Base-by-base conservation (phyloP, 225 moss, liverwort and hornwort species). In the Sphagnum contortum region DNA sequence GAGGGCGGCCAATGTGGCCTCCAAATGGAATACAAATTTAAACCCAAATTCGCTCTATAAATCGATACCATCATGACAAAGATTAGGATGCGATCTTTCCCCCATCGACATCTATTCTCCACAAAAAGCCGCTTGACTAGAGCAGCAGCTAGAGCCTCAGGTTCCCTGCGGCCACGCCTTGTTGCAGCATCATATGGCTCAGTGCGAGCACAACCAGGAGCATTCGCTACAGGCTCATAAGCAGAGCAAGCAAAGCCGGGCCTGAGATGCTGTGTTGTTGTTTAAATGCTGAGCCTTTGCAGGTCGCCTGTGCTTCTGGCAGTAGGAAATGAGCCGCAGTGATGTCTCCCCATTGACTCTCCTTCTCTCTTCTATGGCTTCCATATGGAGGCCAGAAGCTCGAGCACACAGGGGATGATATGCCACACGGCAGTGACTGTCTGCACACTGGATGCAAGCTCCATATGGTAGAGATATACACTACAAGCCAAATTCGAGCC, bases 371-470 rank as follows among this genome's bases (percentile, higher is more conserved):
- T 52, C 65, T 4, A 65, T 45, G 8, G 14, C 81, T 81, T 85
- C 78, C 76, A 76, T 79, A 57, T 58, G 48, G 11, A 81, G 65
- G 49, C 75, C 76, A 10, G 81, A 78, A 53, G 71, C 69, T 73
- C 85, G 70, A 9, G 85, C 85, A 61, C 85, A 85, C 45, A 85
- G 64, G n/a, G 85, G 81, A 74, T 85, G 85, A 74, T 78, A 85
- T 57, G 85, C 70, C 44, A 81, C 78, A 49, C 81, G 76, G 50
- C 85, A 85, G 4, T 79, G 65, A 8, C 52, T 54, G 54, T 65
- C 65, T 14, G 44, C 54, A 9, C 65, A 65, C 52, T 53, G 85
- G 58, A 85, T 79, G 64, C 85, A 85, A 52, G 81, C 85, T 45
- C 85, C 85, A 60, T 85, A 85, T 3, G 85, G 74, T 49, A 85